Base-by-base conservation (phyloP, 2,329 filamentous ascomycete species). In the Xylariaceae sp. region DNA sequence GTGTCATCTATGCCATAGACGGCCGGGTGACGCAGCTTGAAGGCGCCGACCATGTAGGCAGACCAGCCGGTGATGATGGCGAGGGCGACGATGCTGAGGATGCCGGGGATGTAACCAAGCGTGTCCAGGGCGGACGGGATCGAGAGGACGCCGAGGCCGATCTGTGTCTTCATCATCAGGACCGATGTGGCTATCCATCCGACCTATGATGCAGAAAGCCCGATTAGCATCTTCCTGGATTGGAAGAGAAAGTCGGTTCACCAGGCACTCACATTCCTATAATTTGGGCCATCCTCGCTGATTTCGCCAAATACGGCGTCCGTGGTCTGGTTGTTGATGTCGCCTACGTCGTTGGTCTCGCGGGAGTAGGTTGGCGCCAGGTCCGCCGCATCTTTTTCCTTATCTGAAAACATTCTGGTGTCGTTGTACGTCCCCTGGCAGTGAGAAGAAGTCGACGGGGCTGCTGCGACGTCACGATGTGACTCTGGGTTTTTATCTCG, bases 1-100 rank as follows among this genome's bases (percentile, higher is more conserved):
- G 24, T 71, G 49, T 75, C 72, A 33, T 72, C 71, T 38, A 76
- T 69, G 17, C 67, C 64, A 49, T 76, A 74, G 2, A 74, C 66
- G 26, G 68, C 61, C 3, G 63, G 65, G 47, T 76, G 71, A 8
- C 58, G 57, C 26, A 69, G 45, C 46, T 75, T 76, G 59, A 75
- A 75, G n/a, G 59, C 50, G 7, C 68, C 70, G 9, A 73, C 59
- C 16, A 71, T 67, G 44, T 68, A 71, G 36, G 62, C 59, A 2
- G 67, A 69, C 70, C 70, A 73, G 2, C 65, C 67, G 0, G 69
- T 71, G 45, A 72, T 69, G 14, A 19, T 42, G 2, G 58, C 64
- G 18, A 73, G 62, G 3, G 49, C 39, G 3, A 62, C 27, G 5
- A 74, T 56, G 17, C 61, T 59, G 17, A 73, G 64, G 9, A 72